Evolutionary conservation across 164 flowering plant species (phyloP).

Genomic region (Vitis labrusca): DNA sequence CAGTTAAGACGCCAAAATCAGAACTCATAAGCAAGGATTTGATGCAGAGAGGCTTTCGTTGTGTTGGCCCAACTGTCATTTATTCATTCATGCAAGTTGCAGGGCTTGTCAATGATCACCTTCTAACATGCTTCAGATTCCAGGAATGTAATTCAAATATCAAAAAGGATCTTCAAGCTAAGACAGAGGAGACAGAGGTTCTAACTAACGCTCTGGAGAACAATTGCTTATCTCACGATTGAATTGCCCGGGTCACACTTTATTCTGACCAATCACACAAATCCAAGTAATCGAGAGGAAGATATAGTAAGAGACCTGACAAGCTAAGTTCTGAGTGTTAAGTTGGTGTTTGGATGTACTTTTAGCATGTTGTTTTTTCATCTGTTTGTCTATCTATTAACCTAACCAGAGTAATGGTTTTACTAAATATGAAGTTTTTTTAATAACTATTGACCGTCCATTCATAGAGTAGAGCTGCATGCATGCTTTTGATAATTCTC

Average conservation of each 20-base stretch:
- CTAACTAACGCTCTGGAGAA: slow-evolving; percentile 24
- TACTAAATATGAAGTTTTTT: too few species aligned
- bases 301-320: slow-evolving; percentile 2
- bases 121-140: slow-evolving; percentile 72
- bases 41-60: slow-evolving; percentile 82
- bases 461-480: too few species aligned
- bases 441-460: background rate
- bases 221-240: slow-evolving; percentile 21
- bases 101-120: slow-evolving; percentile 83
- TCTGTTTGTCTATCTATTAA: slow-evolving; percentile 1
- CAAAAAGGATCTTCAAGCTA: slow-evolving; percentile 23
- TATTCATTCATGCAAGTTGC: slow-evolving; percentile 91
- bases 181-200: slow-evolving; percentile 20
- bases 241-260: slow-evolving; percentile 12
- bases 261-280: slow-evolving; percentile 12
- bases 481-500: too few species aligned
- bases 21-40: slow-evolving; percentile 84
- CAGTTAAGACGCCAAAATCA: slow-evolving; percentile 85
- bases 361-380: background rate
- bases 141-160: slow-evolving; percentile 37
- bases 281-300: background rate
- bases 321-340: background rate
- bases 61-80: slow-evolving; percentile 77
- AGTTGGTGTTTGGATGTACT: background rate
- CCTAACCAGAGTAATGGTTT: background rate